phyloP scores from a whole-genome alignment of 108 stramenopile species.

The Aurantiochytrium sp. region DNA sequence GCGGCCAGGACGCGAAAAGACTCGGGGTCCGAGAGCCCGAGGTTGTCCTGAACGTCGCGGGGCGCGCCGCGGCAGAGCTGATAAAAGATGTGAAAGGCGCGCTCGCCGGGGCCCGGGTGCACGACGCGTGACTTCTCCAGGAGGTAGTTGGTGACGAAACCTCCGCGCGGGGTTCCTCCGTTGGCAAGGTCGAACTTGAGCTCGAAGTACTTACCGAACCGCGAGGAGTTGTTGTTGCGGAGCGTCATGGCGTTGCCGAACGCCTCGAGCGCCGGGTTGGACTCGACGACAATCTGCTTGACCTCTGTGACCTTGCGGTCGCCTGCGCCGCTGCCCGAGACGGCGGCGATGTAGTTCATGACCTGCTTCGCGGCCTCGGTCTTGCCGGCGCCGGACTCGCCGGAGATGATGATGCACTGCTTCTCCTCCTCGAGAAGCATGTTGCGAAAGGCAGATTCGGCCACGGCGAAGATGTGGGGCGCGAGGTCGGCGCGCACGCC shows the following conservation, averaged over 20 bases:
- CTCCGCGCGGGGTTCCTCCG: constrained; percentile 35
- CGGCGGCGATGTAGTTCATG: constrained; percentile 66
- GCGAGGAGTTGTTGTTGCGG: constrained; percentile 54
- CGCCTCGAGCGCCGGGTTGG: constrained; percentile 51
- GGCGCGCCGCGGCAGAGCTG: constrained; percentile 35
- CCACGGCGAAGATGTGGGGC: constrained; percentile 48
- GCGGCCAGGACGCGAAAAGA: constrained; percentile 35
- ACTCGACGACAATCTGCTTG: constrained; percentile 40
- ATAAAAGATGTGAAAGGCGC: constrained; percentile 67
- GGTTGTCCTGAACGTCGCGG: neutral
- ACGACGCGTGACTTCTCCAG: constrained; percentile 64
- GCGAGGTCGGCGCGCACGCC: constrained; percentile 15
- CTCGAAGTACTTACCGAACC: constrained; percentile 65
- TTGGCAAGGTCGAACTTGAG: constrained; percentile 44
- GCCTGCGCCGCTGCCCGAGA: neutral
- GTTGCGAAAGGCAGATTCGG: constrained; percentile 31
- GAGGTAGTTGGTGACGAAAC: constrained; percentile 50
- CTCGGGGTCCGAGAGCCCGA: constrained; percentile 32
- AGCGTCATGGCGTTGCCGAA: constrained; percentile 54
- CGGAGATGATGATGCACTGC: constrained; percentile 49
- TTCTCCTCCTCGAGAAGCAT: neutral
- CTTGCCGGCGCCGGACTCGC: constrained; percentile 57
- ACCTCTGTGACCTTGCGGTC: constrained; percentile 32
- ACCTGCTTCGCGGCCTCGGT: constrained; percentile 69
- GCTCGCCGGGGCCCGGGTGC: constrained; percentile 48